Evolutionary conservation across 2,329 filamentous ascomycete species (phyloP).

Genomic region (Calonectria pseudoreteaudii): DNA sequence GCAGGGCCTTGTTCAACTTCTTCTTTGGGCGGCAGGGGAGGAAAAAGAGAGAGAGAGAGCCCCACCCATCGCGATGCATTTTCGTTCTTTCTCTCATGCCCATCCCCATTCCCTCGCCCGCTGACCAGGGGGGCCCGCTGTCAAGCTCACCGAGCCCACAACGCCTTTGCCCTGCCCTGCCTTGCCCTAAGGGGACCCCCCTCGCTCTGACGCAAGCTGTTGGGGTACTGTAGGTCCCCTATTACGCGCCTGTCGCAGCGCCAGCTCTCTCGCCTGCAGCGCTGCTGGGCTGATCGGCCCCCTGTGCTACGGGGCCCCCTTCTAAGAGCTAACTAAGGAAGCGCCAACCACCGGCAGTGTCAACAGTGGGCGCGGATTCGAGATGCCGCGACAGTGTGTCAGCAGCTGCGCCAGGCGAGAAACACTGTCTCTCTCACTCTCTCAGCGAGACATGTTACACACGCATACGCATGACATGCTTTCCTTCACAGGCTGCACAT

Average conservation of each 20-base stretch:
- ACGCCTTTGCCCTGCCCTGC: background rate
- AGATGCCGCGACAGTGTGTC: conserved; percentile 9
- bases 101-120: background rate
- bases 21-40: background rate
- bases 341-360: background rate
- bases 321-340: background rate
- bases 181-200: background rate
- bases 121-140: conserved; percentile 20
- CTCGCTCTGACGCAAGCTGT: conserved; percentile 20
- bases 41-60: background rate
- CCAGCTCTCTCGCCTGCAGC: background rate
- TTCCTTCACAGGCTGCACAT: background rate
- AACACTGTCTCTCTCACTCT: background rate
- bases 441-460: background rate
- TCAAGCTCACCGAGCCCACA: conserved; percentile 32
- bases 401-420: background rate
- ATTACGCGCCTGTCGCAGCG: conserved; percentile 5
- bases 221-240: background rate
- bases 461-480: background rate
- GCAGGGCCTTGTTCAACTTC: background rate
- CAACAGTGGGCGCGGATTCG: background rate
- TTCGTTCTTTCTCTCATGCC: background rate
- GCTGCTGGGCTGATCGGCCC: background rate
- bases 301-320: too few relatives aligned
- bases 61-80: background rate